Percentiles rank a stretch among this genome's conserved stretches.
These are phyloP conservation scores for Metschnikowia gruessii DNA, from an alignment of 805 yeast species.

Conservation along the genomic window DNA sequence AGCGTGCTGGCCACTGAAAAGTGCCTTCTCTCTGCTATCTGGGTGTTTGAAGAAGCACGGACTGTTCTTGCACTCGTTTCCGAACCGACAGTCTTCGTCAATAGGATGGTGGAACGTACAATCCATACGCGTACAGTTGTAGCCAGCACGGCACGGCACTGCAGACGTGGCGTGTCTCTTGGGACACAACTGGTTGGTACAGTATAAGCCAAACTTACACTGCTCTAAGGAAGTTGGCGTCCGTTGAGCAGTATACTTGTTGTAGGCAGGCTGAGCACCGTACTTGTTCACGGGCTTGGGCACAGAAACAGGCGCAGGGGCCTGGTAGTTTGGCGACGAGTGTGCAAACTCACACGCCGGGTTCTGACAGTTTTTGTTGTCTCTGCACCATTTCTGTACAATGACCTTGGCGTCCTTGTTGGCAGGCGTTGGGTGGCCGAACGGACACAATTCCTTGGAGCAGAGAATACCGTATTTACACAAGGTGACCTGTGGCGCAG, in stretches of 20 bases:
- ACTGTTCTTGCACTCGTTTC: slow-evolving; percentile 66
- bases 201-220: slow-evolving; percentile 73
- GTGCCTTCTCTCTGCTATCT: slow-evolving; percentile 52
- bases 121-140: slow-evolving; percentile 71
- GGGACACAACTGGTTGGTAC: slow-evolving; percentile 77
- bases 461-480: slow-evolving; percentile 80
- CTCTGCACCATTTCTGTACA: slow-evolving; percentile 72
- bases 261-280: slow-evolving; percentile 3
- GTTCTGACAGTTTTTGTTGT: slow-evolving; percentile 62
- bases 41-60: slow-evolving; percentile 79
- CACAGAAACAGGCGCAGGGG: slow-evolving; percentile 23
- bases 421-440: slow-evolving; percentile 90
- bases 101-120: slow-evolving; percentile 84
- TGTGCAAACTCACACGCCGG: slow-evolving; percentile 70
- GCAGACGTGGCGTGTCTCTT: slow-evolving; percentile 79
- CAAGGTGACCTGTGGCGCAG: slow-evolving; percentile 37
- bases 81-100: slow-evolving; percentile 76
- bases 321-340: slow-evolving; percentile 62
- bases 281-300: slow-evolving; percentile 13
- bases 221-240: slow-evolving; percentile 64
- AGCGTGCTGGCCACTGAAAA: slow-evolving; percentile 20
- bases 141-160: slow-evolving; percentile 79
- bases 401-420: slow-evolving; percentile 69
- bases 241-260: slow-evolving; percentile 6
- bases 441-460: slow-evolving; percentile 75